These are phyloP conservation scores for Mycena olivaceomarginata DNA, from an alignment of 768 basidiomycete genomes.

Conservation along the genomic window DNA sequence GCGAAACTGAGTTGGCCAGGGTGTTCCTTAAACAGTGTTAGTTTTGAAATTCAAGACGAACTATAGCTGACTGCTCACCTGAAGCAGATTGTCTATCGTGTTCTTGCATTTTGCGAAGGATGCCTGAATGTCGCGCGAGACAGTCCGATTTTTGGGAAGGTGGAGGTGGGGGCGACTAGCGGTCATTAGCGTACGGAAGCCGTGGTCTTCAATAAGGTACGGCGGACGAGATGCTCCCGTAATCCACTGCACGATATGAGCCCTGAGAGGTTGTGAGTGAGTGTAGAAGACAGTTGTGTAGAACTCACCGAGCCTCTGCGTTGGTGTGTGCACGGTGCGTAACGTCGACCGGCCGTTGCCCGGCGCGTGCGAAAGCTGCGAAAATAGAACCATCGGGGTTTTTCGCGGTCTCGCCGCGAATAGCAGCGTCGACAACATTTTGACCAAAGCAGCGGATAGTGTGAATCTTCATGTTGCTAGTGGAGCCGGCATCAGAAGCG, in stretches of 20 bases:
- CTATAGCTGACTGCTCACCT: not conserved
- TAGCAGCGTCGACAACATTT: too few species aligned
- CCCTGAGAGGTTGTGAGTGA: too few species aligned
- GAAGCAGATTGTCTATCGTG: constrained; percentile 14
- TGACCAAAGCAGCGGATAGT: too few species aligned
- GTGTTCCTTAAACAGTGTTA: not conserved
- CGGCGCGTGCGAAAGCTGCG: too few species aligned
- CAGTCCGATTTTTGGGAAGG: constrained; percentile 48
- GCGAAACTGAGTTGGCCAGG: not conserved
- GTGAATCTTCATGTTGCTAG: too few species aligned
- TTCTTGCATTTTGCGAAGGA: not conserved
- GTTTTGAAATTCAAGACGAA: not conserved
- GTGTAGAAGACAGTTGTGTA: too few species aligned
- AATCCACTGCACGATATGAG: constrained; percentile 50
- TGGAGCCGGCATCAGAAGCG: too few species aligned
- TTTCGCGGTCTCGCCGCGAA: too few species aligned
- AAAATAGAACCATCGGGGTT: too few species aligned
- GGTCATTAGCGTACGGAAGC: constrained; percentile 56
- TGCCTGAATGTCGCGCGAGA: not conserved
- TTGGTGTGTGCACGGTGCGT: too few species aligned
- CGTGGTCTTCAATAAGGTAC: constrained; percentile 54
- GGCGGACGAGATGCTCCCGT: constrained; percentile 56
- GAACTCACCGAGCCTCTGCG: too few species aligned
- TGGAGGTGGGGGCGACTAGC: constrained; percentile 57
- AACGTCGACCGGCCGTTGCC: too few species aligned